A percentile compares a stretch with the other conserved stretches of the same genome.
phyloP scores from a whole-genome alignment of 2,329 filamentous ascomycete genomes.

The Rhynchosporium agropyri region DNA sequence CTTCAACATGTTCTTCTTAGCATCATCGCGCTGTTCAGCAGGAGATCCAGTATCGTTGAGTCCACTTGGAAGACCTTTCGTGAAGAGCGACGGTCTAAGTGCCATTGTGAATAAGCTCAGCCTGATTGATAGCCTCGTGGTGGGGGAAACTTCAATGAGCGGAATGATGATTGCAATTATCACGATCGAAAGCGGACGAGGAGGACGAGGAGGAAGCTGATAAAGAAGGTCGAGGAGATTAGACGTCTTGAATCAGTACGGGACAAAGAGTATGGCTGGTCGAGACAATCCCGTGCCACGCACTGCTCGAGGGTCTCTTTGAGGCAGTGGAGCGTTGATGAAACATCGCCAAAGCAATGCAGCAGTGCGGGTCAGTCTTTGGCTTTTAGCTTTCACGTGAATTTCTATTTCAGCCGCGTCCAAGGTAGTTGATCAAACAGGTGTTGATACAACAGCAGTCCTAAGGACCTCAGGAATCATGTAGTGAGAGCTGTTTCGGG shows the following conservation, averaged over 20 bases:
- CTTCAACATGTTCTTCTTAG: slow-evolving; percentile 82
- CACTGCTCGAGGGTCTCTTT: slow-evolving; percentile 12
- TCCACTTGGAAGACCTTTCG: slow-evolving; percentile 63
- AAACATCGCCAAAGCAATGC: slow-evolving; percentile 19
- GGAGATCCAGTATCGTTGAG: slow-evolving; percentile 66
- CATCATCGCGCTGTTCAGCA: slow-evolving; percentile 73
- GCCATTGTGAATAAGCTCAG: slow-evolving; percentile 50
- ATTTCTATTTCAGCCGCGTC: slow-evolving; percentile 3
- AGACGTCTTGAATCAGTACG: background rate
- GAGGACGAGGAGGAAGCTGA: slow-evolving; percentile 7
- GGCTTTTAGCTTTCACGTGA: background rate
- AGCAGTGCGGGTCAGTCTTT: slow-evolving; percentile 6
- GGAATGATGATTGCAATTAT: slow-evolving; percentile 14
- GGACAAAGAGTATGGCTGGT: slow-evolving; percentile 21
- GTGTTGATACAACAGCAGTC: too few species aligned
- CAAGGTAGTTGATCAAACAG: background rate
- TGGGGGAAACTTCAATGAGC: slow-evolving; percentile 15
- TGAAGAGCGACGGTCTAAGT: slow-evolving; percentile 60
- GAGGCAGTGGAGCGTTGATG: slow-evolving; percentile 20
- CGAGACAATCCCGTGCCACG: slow-evolving; percentile 16
- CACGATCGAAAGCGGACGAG: background rate
- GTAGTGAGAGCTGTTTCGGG: too few species aligned
- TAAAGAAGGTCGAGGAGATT: background rate
- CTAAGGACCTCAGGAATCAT: too few species aligned
- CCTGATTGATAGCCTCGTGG: slow-evolving; percentile 28